Evolutionary conservation across 2,329 filamentous ascomycete genomes (phyloP).

Genomic region (Aspergillus piperis): DNA sequence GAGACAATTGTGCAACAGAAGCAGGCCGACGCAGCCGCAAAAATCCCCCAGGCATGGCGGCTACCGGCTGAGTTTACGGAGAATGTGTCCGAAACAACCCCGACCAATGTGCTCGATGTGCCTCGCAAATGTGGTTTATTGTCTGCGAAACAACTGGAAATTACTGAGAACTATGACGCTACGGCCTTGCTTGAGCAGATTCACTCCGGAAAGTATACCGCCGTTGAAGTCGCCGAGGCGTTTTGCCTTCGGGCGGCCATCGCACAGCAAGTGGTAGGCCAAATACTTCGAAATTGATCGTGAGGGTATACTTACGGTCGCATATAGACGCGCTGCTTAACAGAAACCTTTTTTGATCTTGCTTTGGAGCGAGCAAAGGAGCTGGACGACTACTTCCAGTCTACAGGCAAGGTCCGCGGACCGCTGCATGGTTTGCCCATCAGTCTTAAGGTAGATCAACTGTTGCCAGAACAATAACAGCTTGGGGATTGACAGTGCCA

Average conservation of each 20-base stretch:
- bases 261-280: conserved; percentile 31
- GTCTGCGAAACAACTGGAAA: conserved; percentile 48
- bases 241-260: conserved; percentile 44
- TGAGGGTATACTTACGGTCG: not conserved
- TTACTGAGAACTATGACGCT: conserved; percentile 50
- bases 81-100: not conserved
- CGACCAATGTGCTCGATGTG: not conserved
- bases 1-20: not conserved
- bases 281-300: too few species aligned
- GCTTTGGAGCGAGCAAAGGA: conserved; percentile 52
- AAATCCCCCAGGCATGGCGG: not conserved
- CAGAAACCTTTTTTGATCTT: conserved; percentile 55
- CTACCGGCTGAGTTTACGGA: not conserved
- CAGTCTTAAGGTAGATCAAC: conserved; percentile 37
- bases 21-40: not conserved
- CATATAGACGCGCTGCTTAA: conserved; percentile 47
- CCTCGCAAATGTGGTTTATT: conserved; percentile 43
- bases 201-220: conserved; percentile 28
- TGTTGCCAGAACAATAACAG: too few species aligned
- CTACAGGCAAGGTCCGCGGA: conserved; percentile 51
- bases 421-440: conserved; percentile 66
- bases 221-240: conserved; percentile 49
- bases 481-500: conserved; percentile 16
- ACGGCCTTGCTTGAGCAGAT: conserved; percentile 31
- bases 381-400: conserved; percentile 49